Conservation (phyloP, 306 rosid genomes). For the Quercus variabilis region DNA sequence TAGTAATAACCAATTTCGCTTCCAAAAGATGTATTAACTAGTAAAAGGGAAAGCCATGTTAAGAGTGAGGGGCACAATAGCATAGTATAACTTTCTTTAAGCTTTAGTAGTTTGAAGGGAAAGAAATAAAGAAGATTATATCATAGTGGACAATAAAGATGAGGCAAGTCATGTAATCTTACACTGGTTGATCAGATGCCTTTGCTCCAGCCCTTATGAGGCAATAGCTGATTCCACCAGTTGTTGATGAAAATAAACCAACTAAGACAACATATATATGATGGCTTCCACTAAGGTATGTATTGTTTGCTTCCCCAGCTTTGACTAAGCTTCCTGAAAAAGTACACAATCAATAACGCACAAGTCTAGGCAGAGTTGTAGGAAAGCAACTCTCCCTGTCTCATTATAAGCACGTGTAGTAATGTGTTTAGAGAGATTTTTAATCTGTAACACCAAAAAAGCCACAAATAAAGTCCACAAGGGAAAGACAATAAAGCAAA, state of each 20-base stretch:
- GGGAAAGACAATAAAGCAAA: neutral
- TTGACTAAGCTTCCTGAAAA: slow-evolving; percentile 52
- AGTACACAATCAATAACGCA: slow-evolving; percentile 24
- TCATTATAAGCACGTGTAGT: slow-evolving; percentile 4
- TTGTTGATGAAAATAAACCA: slow-evolving; percentile 58
- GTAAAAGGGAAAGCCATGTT: neutral
- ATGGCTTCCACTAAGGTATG: slow-evolving; percentile 30
- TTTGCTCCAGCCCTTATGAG: slow-evolving; percentile 75
- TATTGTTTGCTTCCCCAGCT: slow-evolving; percentile 39
- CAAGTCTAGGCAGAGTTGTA: slow-evolving; percentile 20
- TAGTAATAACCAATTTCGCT: neutral
- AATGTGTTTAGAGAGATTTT: neutral
- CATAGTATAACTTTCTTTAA: neutral
- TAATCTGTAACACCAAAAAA: slow-evolving; percentile 1
- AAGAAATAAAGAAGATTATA: neutral
- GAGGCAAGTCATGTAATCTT: slow-evolving; percentile 27
- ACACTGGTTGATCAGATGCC: slow-evolving; percentile 80
- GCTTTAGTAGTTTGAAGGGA: neutral
- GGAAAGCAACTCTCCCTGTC: slow-evolving; percentile 10
- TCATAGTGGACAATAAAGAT: neutral
- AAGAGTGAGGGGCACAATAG: neutral
- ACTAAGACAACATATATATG: slow-evolving; percentile 42
- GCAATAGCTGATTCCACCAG: slow-evolving; percentile 74
- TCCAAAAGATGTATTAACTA: neutral
- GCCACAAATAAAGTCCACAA: neutral